Conservation (phyloP, 2,329 filamentous ascomycete genomes). For the Albophoma yamanashiensis region DNA sequence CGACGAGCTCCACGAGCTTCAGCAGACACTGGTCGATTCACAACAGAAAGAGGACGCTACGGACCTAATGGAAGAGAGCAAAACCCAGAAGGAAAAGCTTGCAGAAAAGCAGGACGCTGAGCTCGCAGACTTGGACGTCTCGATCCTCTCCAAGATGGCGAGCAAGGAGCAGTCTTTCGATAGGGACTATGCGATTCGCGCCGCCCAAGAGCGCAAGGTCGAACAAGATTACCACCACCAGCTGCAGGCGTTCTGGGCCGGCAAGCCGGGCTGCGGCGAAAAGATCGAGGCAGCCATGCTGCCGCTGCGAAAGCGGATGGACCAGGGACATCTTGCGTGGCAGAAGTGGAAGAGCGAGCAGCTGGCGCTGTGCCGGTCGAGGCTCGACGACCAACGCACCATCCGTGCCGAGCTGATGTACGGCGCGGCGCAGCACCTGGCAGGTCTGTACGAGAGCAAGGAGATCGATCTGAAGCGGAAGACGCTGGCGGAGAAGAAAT, state of each 20-base stretch:
- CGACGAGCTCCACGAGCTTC: slow-evolving; percentile 28
- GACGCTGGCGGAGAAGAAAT: slow-evolving; percentile 32
- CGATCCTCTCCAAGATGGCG: slow-evolving; percentile 16
- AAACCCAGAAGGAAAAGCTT: slow-evolving; percentile 17
- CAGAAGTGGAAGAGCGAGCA: slow-evolving; percentile 28
- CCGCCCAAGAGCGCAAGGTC: slow-evolving; percentile 27
- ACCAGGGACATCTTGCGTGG: slow-evolving; percentile 28
- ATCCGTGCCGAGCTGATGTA: slow-evolving; percentile 32
- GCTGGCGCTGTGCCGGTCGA: slow-evolving; percentile 22
- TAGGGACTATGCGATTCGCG: slow-evolving; percentile 29
- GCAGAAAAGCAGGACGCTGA: slow-evolving; percentile 21
- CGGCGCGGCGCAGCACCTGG: slow-evolving; percentile 21
- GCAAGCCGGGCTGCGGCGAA: slow-evolving; percentile 19
- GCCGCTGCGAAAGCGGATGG: slow-evolving; percentile 27
- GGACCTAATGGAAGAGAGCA: slow-evolving; percentile 12
- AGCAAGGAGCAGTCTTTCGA: slow-evolving; percentile 23
- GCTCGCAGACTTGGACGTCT: slow-evolving; percentile 14
- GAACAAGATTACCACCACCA: slow-evolving; percentile 32
- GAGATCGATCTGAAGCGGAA: slow-evolving; percentile 20
- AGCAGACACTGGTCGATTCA: slow-evolving; percentile 24
- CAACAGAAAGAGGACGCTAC: slow-evolving; percentile 26
- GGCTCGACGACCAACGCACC: slow-evolving; percentile 26
- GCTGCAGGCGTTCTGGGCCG: slow-evolving; percentile 27
- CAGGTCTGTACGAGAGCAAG: slow-evolving; percentile 16
- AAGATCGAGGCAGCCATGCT: slow-evolving; percentile 21